phyloP scores from a whole-genome alignment of 495 filamentous ascomycete species.

The Penicillium bialowiezense region DNA sequence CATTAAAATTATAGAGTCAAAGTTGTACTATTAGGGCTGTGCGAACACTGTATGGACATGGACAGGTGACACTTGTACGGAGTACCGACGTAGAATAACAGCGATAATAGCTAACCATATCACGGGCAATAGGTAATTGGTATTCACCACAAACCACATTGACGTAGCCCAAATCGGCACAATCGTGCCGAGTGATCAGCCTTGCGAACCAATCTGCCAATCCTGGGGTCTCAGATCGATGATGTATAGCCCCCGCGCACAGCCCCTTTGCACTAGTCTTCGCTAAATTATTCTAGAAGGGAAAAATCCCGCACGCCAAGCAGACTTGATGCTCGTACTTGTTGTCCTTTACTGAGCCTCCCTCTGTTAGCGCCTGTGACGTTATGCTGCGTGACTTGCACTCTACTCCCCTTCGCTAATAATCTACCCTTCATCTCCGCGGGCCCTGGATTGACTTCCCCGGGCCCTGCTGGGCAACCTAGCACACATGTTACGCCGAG shows the following conservation, averaged over 20 bases:
- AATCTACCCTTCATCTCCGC: background rate
- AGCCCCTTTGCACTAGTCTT: conserved; percentile 14
- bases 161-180: conserved; percentile 1
- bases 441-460: background rate
- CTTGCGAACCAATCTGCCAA: conserved; percentile 1
- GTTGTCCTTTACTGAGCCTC: background rate
- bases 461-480: background rate
- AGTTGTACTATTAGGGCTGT: too few species aligned
- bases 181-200: conserved; percentile 1
- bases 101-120: too few species aligned
- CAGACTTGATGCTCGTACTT: conserved; percentile 2
- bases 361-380: background rate
- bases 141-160: too few species aligned
- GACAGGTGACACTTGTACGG: too few species aligned
- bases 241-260: conserved; percentile 12
- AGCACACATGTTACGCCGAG: background rate
- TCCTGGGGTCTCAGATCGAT: conserved; percentile 14
- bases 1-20: too few species aligned
- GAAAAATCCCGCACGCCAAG: conserved; percentile 22
- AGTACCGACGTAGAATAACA: too few species aligned
- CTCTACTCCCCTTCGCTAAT: background rate
- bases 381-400: background rate
- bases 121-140: too few species aligned
- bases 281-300: conserved; percentile 16
- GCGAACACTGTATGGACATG: too few species aligned